Conservation (phyloP, 1,284 basidiomycete species). For the Dichomitus squalens region DNA sequence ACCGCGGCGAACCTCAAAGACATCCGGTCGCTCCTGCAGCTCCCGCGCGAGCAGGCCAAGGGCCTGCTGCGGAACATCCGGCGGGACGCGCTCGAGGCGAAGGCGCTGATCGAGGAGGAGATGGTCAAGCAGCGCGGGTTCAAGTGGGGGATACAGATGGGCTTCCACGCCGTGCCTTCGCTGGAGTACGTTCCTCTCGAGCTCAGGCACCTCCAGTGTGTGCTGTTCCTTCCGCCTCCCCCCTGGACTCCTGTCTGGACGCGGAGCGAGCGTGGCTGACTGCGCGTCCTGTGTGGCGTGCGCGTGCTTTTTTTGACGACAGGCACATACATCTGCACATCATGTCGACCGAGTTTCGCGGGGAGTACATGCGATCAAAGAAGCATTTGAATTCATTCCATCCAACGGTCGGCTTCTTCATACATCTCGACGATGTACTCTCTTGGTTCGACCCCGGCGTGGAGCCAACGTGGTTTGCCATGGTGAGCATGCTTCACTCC, state of each 20-base stretch:
- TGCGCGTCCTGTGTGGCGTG: neutral
- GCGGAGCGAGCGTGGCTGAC: neutral
- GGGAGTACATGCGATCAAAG: slow-evolving; percentile 81
- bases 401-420: slow-evolving; percentile 85
- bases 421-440: slow-evolving; percentile 76
- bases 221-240: slow-evolving; percentile 1
- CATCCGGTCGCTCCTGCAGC: slow-evolving; percentile 62
- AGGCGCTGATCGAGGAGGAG: slow-evolving; percentile 72
- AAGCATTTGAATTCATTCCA: slow-evolving; percentile 96
- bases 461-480: slow-evolving; percentile 51
- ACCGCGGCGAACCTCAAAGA: slow-evolving; percentile 49
- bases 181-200: slow-evolving; percentile 58
- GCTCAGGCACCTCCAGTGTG: slow-evolving; percentile 20
- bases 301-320: no score
- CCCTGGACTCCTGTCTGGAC: neutral
- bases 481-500: slow-evolving; percentile 40
- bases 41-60: slow-evolving; percentile 57
- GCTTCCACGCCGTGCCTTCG: slow-evolving; percentile 87
- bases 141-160: slow-evolving; percentile 79
- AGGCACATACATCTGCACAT: slow-evolving; percentile 91
- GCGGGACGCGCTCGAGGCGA: slow-evolving; percentile 56
- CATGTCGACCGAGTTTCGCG: slow-evolving; percentile 81
- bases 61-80: slow-evolving; percentile 56
- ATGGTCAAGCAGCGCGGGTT: slow-evolving; percentile 82
- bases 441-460: slow-evolving; percentile 74